Evolutionary conservation across 2,329 filamentous ascomycete species (phyloP), one percentile per base, ranked within the genome.

Genomic region (Dendrostoma leiphaemia): DNA sequence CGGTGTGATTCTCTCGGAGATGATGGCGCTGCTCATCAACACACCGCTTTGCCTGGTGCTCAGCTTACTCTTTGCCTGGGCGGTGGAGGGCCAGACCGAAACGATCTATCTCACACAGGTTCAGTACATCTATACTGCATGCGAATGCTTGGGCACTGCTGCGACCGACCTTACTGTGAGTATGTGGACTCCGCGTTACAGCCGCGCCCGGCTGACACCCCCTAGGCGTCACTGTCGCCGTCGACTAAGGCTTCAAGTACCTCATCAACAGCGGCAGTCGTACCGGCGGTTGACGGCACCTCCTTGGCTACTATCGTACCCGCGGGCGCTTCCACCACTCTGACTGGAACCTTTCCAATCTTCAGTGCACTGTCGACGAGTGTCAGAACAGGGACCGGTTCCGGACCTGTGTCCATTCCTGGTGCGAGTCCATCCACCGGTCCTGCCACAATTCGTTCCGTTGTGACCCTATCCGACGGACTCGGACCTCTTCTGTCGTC

Each of bases 61-160:
- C n/a, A 21, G 47, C 35, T 21, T 54, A 29, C n/a, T 51, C 29
- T 21, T 54, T 29, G 21, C 41, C 4, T 54, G 21, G 45, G 32
- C 48, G 17, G 51, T 43, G 29, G 43, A 21, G 19, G 51, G 31
- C 3, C 51, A 53, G 43, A 53, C 44, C 6, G 40, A 51, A 24
- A 57, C 55, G 3, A 43, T 57, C 31, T 57, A 54, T 28, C 40
- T 57, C 43, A 57, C 55, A 13, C 55, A 57, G 48, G 40, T 52
- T 13, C 55, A 57, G 26, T 54, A 51, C 3, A 49, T 57, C 29
- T 57, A 54, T 29, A 57, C 55, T 9, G 47, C 51, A 9, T 57
- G 55, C n/a, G 55, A 57, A 6, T 54, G 55, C 23, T 46, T 52
- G 9, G 41, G 38, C 4, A 43, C 51, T 6, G 2, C 54, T 24